Conservation (phyloP, 441 rosid genomes). For the Manihot esculenta region DNA sequence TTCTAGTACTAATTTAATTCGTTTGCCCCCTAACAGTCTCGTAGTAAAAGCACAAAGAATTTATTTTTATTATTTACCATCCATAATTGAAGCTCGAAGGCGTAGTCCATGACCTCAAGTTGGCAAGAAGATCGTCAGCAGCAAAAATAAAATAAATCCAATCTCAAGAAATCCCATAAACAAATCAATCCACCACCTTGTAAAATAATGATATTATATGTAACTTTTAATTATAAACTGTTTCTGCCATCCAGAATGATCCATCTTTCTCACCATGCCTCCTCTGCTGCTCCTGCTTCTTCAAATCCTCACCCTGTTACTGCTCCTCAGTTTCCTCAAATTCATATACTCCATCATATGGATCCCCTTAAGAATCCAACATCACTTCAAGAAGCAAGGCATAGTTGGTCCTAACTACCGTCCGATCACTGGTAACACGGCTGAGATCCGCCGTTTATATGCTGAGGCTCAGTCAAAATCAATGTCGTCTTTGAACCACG, state of each 20-base stretch:
- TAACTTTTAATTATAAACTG: background rate
- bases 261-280: background rate
- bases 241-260: background rate
- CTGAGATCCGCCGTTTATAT: conserved; percentile 42
- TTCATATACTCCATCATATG: conserved; percentile 25
- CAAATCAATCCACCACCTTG: background rate
- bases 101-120: conserved; percentile 1
- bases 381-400: conserved; percentile 43
- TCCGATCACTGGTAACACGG: conserved; percentile 48
- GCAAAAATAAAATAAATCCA: too few species aligned
- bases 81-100: too few species aligned
- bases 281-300: background rate
- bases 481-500: conserved; percentile 27
- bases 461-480: conserved; percentile 37
- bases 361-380: conserved; percentile 49
- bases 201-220: background rate
- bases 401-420: conserved; percentile 53
- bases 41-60: too few species aligned
- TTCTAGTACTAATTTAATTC: too few species aligned
- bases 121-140: too few species aligned
- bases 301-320: background rate
- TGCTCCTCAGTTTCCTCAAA: conserved; percentile 9
- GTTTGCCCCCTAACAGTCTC: too few species aligned
- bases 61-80: too few species aligned
- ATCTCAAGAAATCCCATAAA: background rate